Base-by-base conservation (phyloP, 371 early-diverging fungal genomes). In the Mucor indicus region DNA sequence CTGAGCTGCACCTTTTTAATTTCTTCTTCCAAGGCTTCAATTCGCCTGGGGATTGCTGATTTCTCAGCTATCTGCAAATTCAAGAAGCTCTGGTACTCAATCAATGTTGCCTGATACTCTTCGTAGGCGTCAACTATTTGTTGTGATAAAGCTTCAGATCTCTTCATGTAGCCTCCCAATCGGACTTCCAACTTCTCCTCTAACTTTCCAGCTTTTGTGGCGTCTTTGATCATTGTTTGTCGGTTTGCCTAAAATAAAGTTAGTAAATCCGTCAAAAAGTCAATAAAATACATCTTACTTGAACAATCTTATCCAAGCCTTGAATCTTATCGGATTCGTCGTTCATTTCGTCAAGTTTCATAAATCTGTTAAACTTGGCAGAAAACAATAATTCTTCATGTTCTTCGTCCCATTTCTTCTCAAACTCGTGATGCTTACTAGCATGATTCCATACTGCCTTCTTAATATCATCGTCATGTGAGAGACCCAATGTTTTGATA, bases 121-220 rank as follows among this genome's bases (percentile, higher is more conserved):
- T 85, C 83, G 54, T 66, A 83, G 2, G 77, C 69, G 10, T 79
- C 73, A 2, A 59, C 32, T 3, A 92, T 69, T 50, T 87, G 83
- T 21, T 82, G 74, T 19, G 63, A 44, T 31, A 92, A 62, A 35
- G 75, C 50, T 38, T 75, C 74, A 3, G 90, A 77, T 32, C 92
- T 81, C 13, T 50, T 49, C 64, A 79, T 78, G 52, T 90, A 89
- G 24, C 96, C 96, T 45, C 95, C 96, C 24, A 93, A 63, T 16
- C 79, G 76, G 10, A 93, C 76, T 11, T 74, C 79, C 23, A 92
- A 61, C 52, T 88, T 88, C 62, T 89, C 91, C 56, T 96, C 96
- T n/a, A 89, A 44, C 62, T 95, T 95, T 16, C 77, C 73, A 1
- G 93, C 93, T 33, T 77, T 77, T 9, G 75, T 64, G 2, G 92